Percentiles rank a stretch among this genome's conserved stretches.
These are phyloP conservation scores for Fusarium proliferatum DNA, from an alignment of 2,329 filamentous ascomycete species.

Conservation along the genomic window DNA sequence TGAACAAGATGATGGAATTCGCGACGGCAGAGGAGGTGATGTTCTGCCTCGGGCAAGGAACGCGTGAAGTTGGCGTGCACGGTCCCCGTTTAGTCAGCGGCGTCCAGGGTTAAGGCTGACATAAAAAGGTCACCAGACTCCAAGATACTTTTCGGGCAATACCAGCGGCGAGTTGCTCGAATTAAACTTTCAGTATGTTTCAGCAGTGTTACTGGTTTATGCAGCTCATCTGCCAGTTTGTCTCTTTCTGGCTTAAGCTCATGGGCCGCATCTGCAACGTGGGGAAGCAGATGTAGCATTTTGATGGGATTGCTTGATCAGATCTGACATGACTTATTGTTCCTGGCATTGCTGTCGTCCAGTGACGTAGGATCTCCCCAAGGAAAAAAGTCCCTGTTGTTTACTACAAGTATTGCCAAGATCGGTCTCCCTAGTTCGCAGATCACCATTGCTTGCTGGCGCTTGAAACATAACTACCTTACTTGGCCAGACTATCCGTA, in stretches of 20 bases:
- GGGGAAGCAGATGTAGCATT: slow-evolving; percentile 31
- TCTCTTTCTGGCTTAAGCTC: slow-evolving; percentile 26
- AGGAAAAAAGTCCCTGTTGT: neutral
- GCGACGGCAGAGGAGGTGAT: slow-evolving; percentile 39
- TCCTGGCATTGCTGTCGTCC: neutral
- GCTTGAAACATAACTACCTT: neutral
- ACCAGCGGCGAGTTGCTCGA: neutral
- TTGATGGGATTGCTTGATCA: slow-evolving; percentile 12
- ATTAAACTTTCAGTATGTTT: slow-evolving; percentile 2
- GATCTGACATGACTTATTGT: slow-evolving; percentile 22
- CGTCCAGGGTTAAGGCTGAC: neutral
- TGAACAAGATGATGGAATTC: slow-evolving; percentile 44
- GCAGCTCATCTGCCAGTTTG: slow-evolving; percentile 12
- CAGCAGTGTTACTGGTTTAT: neutral
- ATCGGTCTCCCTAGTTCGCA: neutral
- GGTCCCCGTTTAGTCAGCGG: slow-evolving; percentile 37
- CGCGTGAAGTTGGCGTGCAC: slow-evolving; percentile 55
- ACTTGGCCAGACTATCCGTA: neutral
- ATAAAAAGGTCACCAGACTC: neutral
- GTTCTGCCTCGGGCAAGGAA: slow-evolving; percentile 42
- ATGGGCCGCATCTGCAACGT: slow-evolving; percentile 17
- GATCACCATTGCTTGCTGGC: neutral
- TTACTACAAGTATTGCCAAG: neutral
- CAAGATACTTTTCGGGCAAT: neutral
- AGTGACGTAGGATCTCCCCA: neutral